A percentile compares a stretch with the other conserved stretches of the same genome.
Evolutionary conservation across 2,329 filamentous ascomycete species (phyloP).

Genomic region (Curvularia spicifera): DNA sequence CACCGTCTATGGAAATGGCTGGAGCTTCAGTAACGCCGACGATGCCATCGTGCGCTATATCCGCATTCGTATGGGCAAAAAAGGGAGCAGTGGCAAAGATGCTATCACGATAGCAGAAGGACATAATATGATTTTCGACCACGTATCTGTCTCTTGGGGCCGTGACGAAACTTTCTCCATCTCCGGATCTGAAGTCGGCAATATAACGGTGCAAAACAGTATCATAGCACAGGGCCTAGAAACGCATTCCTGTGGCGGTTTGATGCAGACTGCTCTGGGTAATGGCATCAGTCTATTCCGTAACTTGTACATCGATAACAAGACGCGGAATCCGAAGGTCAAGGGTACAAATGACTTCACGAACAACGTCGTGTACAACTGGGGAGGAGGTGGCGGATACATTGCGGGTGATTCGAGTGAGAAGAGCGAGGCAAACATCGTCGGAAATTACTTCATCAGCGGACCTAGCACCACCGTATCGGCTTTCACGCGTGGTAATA

Average conservation of each 20-base stretch:
- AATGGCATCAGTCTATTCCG: constrained; percentile 59
- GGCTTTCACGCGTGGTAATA: constrained; percentile 63
- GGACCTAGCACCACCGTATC: constrained; percentile 59
- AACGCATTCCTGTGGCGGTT: constrained; percentile 60
- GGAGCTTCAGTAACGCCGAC: constrained; percentile 60
- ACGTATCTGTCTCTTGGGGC: constrained; percentile 62
- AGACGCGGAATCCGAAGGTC: constrained; percentile 64
- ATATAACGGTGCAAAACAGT: constrained; percentile 60
- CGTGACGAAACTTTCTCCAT: constrained; percentile 63
- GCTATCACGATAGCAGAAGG: constrained; percentile 61
- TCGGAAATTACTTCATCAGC: constrained; percentile 65
- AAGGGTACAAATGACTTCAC: constrained; percentile 64
- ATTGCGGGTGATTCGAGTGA: constrained; percentile 60
- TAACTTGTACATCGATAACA: constrained; percentile 64
- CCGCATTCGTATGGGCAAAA: constrained; percentile 61
- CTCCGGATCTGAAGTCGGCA: constrained; percentile 53
- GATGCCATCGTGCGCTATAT: constrained; percentile 63
- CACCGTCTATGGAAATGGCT: constrained; percentile 62
- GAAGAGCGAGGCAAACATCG: constrained; percentile 58
- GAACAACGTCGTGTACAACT: constrained; percentile 63
- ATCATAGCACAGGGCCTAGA: constrained; percentile 63
- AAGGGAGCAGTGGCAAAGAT: constrained; percentile 61
- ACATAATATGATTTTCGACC: constrained; percentile 63
- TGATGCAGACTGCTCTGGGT: constrained; percentile 58
- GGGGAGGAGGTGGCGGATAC: constrained; percentile 61